A percentile compares a stretch with the other conserved stretches of the same genome.
These are phyloP conservation scores for Backusella parvicylindrica DNA, from an alignment of 192 early-diverging fungal species.

Conservation along the genomic window DNA sequence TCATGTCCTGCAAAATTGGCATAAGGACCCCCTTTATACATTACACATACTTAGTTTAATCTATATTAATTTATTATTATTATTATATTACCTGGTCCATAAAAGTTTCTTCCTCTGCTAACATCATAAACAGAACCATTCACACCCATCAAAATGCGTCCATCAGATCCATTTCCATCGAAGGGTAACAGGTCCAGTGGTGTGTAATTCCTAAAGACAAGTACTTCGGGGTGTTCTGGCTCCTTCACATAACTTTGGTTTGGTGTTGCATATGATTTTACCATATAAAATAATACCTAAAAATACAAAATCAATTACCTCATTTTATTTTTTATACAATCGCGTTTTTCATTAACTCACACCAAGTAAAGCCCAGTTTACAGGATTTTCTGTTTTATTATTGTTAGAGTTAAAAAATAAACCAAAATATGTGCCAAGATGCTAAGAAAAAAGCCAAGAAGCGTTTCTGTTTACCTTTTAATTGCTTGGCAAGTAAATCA, in stretches of 20 bases:
- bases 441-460: not conserved
- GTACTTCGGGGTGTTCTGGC: conserved; percentile 48
- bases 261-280: conserved; percentile 44
- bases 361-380: conserved; percentile 64
- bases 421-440: not conserved
- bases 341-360: conserved; percentile 14
- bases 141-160: conserved; percentile 78
- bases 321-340: not conserved
- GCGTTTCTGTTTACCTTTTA: not conserved
- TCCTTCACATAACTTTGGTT: conserved; percentile 16
- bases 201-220: conserved; percentile 73
- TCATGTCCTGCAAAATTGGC: conserved; percentile 96
- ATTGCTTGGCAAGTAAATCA: not conserved
- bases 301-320: not conserved
- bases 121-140: conserved; percentile 90
- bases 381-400: conserved; percentile 45
- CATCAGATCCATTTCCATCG: conserved; percentile 61
- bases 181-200: conserved; percentile 70
- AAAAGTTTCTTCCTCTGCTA: conserved; percentile 74
- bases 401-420: not conserved
- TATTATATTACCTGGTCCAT: conserved; percentile 72
- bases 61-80: not conserved
- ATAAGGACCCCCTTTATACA: conserved; percentile 76
- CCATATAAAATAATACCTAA: conserved; percentile 47
- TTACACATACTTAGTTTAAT: not conserved